Evolutionary conservation across 192 early-diverging fungal genomes (phyloP), one percentile per base, ranked within the genome.

Genomic region (Podochytrium sp.): DNA sequence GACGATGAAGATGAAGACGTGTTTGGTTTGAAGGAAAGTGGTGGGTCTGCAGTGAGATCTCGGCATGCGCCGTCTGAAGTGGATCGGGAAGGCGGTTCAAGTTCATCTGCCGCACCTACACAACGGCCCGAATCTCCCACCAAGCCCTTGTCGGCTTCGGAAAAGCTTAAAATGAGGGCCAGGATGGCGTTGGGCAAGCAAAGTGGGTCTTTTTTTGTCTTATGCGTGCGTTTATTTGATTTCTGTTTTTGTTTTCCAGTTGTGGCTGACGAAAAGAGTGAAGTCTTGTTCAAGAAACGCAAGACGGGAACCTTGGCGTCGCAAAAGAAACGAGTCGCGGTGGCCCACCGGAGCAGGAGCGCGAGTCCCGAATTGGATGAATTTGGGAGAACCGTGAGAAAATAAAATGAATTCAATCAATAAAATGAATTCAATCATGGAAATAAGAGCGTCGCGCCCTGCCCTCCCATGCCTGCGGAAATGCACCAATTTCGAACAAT

Each of bases 91-190:
- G n/a, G n/a, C n/a, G n/a, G n/a, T n/a, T n/a, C n/a, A n/a, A n/a
- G n/a, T n/a, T n/a, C n/a, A n/a, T n/a, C n/a, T n/a, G n/a, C n/a
- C n/a, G n/a, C n/a, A n/a, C n/a, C n/a, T n/a, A n/a, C n/a, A n/a
- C n/a, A n/a, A n/a, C n/a, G n/a, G 59, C 34, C 27, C 7, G 33
- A 61, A 34, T 34, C 59, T 61, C 5, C 23, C 10, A 0, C 59
- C 6, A 47, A 6, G 47, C 39, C 39, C 6, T 29, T 65, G 23
- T 3, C 37, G 0, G 69, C 69, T 37, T 71, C 69, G 40, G 69
- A 71, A 41, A 23, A n/a, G 25, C 57, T 71, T 4, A 71, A 71
- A 47, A 57, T 71, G 69, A 71, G 60, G 32, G 56, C 56, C 14
- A 57, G 41, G 32, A 53, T 71, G 18, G 69, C 69, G 3, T 57